Percentiles rank a stretch among this genome's conserved stretches.
phyloP scores from a whole-genome alignment of 2,329 filamentous ascomycete genomes.

The Pestalotiopsis sp. region DNA sequence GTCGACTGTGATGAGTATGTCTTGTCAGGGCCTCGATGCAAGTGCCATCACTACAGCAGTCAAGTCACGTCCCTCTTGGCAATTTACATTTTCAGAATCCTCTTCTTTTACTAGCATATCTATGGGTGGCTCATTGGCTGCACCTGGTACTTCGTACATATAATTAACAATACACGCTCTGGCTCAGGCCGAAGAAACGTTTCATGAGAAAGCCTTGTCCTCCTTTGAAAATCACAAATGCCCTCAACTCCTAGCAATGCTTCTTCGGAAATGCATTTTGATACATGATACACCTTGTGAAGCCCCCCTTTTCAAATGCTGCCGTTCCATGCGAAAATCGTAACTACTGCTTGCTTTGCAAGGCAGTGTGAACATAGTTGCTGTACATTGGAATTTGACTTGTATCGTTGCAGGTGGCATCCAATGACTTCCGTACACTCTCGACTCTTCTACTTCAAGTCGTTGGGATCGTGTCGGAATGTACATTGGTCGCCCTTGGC shows the following conservation, averaged over 20 bases:
- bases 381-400: neutral
- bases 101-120: no score
- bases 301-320: neutral
- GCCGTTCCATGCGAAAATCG: neutral
- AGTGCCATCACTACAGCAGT: neutral
- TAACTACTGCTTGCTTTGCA: no score
- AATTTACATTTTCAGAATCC: no score
- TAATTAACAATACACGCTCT: no score
- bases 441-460: constrained; percentile 25
- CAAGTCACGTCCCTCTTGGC: no score
- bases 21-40: neutral
- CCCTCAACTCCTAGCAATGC: neutral
- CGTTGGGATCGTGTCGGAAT: constrained; percentile 63
- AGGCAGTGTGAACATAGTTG: neutral
- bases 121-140: no score
- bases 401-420: neutral
- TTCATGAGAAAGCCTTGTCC: neutral
- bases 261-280: neutral
- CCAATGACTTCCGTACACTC: neutral
- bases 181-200: no score
- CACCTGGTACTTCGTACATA: no score
- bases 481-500: constrained; percentile 74
- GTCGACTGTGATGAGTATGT: neutral
- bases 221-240: neutral
- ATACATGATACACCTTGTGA: neutral